Evolutionary conservation across 768 basidiomycete genomes (phyloP).

Genomic region (Trametes cingulata): DNA sequence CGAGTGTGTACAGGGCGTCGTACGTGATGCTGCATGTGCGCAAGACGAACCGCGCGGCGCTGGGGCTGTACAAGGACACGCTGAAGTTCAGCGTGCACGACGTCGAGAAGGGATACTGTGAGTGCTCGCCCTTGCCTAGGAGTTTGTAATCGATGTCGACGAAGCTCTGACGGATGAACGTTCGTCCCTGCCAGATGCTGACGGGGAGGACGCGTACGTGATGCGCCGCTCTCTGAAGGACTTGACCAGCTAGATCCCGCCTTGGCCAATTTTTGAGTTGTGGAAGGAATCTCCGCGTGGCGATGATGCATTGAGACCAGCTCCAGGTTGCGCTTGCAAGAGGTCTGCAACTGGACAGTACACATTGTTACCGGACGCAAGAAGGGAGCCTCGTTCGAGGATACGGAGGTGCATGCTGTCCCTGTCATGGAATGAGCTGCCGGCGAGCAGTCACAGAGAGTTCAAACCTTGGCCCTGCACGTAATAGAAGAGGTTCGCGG

Average conservation of each 20-base stretch:
- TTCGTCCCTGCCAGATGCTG: slow-evolving; percentile 62
- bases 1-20: slow-evolving; percentile 70
- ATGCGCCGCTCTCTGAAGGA: slow-evolving; percentile 70
- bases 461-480: too few species aligned
- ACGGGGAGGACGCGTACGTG: slow-evolving; percentile 92
- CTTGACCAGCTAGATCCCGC: neutral
- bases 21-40: slow-evolving; percentile 87
- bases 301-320: too few species aligned
- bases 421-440: too few species aligned
- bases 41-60: slow-evolving; percentile 86
- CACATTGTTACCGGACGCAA: too few species aligned
- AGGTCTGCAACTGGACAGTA: too few species aligned
- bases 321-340: too few species aligned
- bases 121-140: slow-evolving; percentile 32
- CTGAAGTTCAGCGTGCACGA: slow-evolving; percentile 81
- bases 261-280: too few species aligned
- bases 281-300: too few species aligned
- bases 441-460: too few species aligned
- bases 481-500: too few species aligned
- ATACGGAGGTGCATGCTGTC: too few species aligned
- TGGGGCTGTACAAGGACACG: slow-evolving; percentile 80
- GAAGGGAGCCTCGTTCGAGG: too few species aligned
- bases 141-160: slow-evolving; percentile 18
- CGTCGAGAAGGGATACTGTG: slow-evolving; percentile 86
- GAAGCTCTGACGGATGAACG: neutral